Evolutionary conservation across 371 early-diverging fungal species (phyloP), one percentile per base, ranked within the genome.

Genomic region (Zychaea mexicana): DNA sequence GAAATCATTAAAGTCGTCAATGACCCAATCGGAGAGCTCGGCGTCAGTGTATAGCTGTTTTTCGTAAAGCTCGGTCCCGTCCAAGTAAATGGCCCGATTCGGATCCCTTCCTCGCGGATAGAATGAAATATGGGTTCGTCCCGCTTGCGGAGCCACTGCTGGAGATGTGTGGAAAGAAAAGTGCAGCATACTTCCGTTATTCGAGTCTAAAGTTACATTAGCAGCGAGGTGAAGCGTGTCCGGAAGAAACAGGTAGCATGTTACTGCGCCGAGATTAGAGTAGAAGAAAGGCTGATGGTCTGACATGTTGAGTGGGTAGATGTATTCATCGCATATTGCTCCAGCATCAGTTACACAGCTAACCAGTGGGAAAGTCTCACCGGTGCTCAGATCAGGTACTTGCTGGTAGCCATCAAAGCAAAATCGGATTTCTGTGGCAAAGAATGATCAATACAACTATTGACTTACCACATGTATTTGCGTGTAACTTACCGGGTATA

Each of bases 101-200:
- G 81, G 81, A 52, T 81, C 69, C 78, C 77, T 81, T 30, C 42
- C 49, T 61, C 74, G 72, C 30, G 81, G 73, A 42, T 73, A 81
- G 3, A 74, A 52, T 8, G 81, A 74, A n/a, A 78, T 69, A 32
- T 81, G 81, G 15, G 77, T 65, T 53, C 78, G 74, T 19, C 70
- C 78, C 45, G 12, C 45, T 17, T 66, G 66, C n/a, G n/a, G n/a
- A n/a, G 62, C 38, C 10, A 61, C 52, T 7, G 66, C 39, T 55
- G 66, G 72, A 22, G 74, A 73, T 38, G 77, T 77, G 58, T 52
- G 76, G 52, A 81, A 64, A 24, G 73, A 70, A 27, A 81, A 78
- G 13, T 76, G 28, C 52, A 81, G 31, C 10, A 70, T 70, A 26
- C 78, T 76, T 28, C 81, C 81, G 33, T 81, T 78, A 52, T 81